A percentile compares a stretch with the other conserved stretches of the same genome.
phyloP scores from a whole-genome alignment of 305 asterid genomes.

The Salvia sclarea region DNA sequence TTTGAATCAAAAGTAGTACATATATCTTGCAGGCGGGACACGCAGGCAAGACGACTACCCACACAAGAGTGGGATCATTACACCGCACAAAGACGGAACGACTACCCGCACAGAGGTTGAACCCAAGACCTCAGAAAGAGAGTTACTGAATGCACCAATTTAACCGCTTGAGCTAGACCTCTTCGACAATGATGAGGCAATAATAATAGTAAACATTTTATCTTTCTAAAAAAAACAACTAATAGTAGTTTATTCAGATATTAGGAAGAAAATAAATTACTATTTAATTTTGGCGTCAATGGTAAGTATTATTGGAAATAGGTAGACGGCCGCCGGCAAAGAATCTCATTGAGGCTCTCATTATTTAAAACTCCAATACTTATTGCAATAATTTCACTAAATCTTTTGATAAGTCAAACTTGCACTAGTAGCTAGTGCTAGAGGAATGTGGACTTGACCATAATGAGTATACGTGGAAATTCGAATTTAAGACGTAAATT shows the following conservation, averaged over 20 bases:
- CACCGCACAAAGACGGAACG: too few relatives aligned
- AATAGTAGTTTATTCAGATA: background rate
- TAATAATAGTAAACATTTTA: background rate
- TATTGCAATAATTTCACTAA: background rate
- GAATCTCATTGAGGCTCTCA: background rate
- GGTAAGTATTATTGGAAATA: background rate
- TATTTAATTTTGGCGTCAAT: slow-evolving; percentile 9
- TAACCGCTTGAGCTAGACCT: too few relatives aligned
- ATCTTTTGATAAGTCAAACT: background rate
- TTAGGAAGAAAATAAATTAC: background rate
- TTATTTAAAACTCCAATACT: background rate
- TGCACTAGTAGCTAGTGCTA: background rate
- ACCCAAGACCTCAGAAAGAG: too few relatives aligned
- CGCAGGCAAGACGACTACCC: too few relatives aligned
- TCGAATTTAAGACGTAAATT: background rate
- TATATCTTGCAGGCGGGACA: too few relatives aligned
- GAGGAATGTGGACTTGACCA: background rate
- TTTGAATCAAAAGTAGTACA: too few relatives aligned
- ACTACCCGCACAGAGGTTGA: too few relatives aligned
- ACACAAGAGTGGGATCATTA: too few relatives aligned
- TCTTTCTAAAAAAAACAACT: background rate
- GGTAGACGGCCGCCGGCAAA: slow-evolving; percentile 19
- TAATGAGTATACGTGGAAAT: background rate
- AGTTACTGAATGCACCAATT: too few relatives aligned
- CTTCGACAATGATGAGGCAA: background rate